phyloP scores from a whole-genome alignment of 148 eudicot genomes.

The Silene uniflora region DNA sequence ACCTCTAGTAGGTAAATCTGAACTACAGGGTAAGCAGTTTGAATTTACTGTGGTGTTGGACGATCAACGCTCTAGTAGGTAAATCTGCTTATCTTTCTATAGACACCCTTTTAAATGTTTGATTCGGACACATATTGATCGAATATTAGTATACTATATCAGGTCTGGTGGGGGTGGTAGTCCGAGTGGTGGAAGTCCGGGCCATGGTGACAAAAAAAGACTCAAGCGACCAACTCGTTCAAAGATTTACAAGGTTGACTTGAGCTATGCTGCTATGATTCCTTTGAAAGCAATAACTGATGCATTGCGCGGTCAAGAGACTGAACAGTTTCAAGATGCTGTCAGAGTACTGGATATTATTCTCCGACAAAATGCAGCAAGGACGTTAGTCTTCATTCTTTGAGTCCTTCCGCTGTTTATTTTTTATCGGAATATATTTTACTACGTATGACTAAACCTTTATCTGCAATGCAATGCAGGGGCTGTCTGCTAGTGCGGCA shows the following conservation, averaged over 20 bases:
- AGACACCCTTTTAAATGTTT: too few species aligned
- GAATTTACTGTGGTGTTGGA: constrained; percentile 74
- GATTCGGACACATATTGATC: too few species aligned
- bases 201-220: constrained; percentile 24
- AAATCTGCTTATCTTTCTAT: neutral
- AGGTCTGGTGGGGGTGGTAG: constrained; percentile 23
- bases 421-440: neutral
- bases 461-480: constrained; percentile 22
- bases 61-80: constrained; percentile 37
- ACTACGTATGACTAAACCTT: neutral
- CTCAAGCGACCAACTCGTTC: too few species aligned
- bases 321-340: too few species aligned
- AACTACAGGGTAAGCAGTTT: constrained; percentile 38
- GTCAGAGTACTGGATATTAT: constrained; percentile 11
- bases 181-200: constrained; percentile 28
- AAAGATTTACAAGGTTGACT: too few species aligned
- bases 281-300: too few species aligned
- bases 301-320: too few species aligned
- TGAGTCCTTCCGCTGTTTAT: neutral
- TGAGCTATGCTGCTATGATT: too few species aligned
- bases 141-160: neutral
- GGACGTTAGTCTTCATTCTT: constrained; percentile 35
- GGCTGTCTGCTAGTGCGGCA: constrained; percentile 60
- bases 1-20: constrained; percentile 35
- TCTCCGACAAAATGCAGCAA: constrained; percentile 55